phyloP scores from a whole-genome alignment of 2,329 filamentous ascomycete genomes.

The Rutstroemia sp. region DNA sequence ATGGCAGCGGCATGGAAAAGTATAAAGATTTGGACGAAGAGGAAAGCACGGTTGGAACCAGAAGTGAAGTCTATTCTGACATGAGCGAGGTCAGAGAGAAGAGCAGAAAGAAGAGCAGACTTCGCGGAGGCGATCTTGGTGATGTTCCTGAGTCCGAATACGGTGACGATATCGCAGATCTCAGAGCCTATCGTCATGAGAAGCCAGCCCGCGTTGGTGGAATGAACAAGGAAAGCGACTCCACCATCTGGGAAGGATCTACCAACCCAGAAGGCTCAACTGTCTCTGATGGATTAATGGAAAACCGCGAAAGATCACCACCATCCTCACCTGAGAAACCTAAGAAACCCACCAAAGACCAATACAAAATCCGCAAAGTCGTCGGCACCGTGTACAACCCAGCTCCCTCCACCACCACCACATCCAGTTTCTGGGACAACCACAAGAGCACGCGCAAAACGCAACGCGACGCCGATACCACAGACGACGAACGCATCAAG shows the following conservation, averaged over 20 bases:
- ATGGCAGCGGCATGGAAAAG: slow-evolving; percentile 12
- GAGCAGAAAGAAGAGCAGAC: slow-evolving; percentile 32
- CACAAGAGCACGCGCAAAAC: not conserved
- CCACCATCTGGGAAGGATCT: slow-evolving; percentile 69
- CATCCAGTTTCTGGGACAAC: not conserved
- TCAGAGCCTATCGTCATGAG: slow-evolving; percentile 80
- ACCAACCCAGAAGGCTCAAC: slow-evolving; percentile 43
- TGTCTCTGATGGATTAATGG: slow-evolving; percentile 47
- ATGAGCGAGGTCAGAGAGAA: slow-evolving; percentile 23
- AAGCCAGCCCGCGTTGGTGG: slow-evolving; percentile 81
- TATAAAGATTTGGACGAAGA: slow-evolving; percentile 30
- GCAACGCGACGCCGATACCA: not conserved
- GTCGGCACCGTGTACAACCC: slow-evolving; percentile 13
- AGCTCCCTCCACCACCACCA: not conserved
- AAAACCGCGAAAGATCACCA: slow-evolving; percentile 49
- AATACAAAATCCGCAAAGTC: slow-evolving; percentile 27
- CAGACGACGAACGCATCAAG: slow-evolving; percentile 40
- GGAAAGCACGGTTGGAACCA: slow-evolving; percentile 14
- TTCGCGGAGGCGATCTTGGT: slow-evolving; percentile 5
- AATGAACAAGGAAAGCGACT: slow-evolving; percentile 75
- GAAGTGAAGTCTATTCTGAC: slow-evolving; percentile 18
- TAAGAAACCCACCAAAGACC: slow-evolving; percentile 21
- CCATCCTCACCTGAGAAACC: slow-evolving; percentile 42
- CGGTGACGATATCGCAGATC: slow-evolving; percentile 54
- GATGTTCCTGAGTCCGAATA: slow-evolving; percentile 26